Evolutionary conservation across 768 basidiomycete genomes (phyloP).

Genomic region (Pulveroboletus frians): DNA sequence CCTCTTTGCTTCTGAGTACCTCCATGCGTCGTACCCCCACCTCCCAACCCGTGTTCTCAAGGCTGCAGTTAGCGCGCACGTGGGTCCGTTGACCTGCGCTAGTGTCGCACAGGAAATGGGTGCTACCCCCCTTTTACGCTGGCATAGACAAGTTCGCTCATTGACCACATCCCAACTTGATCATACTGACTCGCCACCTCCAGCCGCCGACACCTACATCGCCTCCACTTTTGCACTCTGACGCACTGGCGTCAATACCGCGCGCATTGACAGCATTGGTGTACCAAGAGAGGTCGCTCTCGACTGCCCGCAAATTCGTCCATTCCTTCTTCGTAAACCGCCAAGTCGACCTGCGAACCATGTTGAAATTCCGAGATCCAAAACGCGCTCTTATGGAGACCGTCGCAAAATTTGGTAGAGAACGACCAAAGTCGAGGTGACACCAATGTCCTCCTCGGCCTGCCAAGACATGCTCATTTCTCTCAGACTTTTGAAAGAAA

Average conservation of each 20-base stretch:
- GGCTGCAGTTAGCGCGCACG: conserved; percentile 87
- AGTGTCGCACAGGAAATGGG: conserved; percentile 85
- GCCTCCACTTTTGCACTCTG: conserved; percentile 64
- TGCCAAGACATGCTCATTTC: background rate
- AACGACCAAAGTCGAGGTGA: conserved; percentile 67
- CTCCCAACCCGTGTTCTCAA: conserved; percentile 89
- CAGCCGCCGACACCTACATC: conserved; percentile 47
- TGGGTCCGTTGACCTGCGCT: conserved; percentile 79
- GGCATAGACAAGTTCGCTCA: conserved; percentile 64
- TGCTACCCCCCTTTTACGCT: conserved; percentile 68
- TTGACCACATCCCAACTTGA: background rate
- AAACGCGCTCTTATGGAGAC: conserved; percentile 72
- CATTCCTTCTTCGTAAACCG: conserved; percentile 87
- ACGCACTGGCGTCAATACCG: conserved; percentile 84
- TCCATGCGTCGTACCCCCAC: conserved; percentile 78
- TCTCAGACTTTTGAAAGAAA: conserved; percentile 80
- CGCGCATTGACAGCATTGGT: conserved; percentile 84
- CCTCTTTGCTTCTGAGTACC: conserved; percentile 80
- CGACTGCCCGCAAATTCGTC: conserved; percentile 81
- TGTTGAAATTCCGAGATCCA: conserved; percentile 82
- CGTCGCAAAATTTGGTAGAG: conserved; percentile 60
- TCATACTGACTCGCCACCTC: conserved; percentile 1
- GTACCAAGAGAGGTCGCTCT: conserved; percentile 82
- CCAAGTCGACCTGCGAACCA: conserved; percentile 69
- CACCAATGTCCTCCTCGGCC: background rate